Evolutionary conservation across 768 basidiomycete genomes (phyloP).

Genomic region (Agaricus bisporus): DNA sequence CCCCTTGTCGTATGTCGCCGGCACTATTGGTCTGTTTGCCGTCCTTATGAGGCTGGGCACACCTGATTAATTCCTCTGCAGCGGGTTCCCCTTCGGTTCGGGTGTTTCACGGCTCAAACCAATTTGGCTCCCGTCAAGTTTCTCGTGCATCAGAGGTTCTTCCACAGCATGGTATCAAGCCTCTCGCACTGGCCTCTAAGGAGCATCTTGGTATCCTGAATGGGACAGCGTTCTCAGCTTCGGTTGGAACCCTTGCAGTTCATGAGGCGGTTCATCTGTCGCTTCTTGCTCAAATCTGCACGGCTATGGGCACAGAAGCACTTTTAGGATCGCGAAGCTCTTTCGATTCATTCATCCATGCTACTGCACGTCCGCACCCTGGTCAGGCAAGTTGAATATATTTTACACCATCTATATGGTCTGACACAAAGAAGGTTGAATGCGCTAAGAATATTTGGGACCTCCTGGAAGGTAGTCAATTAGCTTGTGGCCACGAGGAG

Average conservation of each 20-base stretch:
- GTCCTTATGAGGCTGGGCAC: not conserved
- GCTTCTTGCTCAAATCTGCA: slow-evolving; percentile 62
- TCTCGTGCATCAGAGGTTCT: slow-evolving; percentile 47
- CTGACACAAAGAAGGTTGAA: slow-evolving; percentile 39
- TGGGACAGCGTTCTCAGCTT: slow-evolving; percentile 72
- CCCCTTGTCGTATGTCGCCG: slow-evolving; percentile 59
- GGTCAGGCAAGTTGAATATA: slow-evolving; percentile 45
- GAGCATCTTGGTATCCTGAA: slow-evolving; percentile 69
- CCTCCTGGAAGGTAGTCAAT: slow-evolving; percentile 53
- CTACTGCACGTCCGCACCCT: slow-evolving; percentile 67
- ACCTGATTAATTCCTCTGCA: slow-evolving; percentile 8
- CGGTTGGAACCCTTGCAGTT: slow-evolving; percentile 65
- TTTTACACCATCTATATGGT: not conserved
- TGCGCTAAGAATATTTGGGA: slow-evolving; percentile 56
- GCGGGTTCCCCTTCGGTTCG: slow-evolving; percentile 58
- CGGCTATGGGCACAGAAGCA: slow-evolving; percentile 77
- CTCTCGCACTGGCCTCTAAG: slow-evolving; percentile 56
- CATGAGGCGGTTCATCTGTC: slow-evolving; percentile 62
- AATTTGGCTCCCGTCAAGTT: slow-evolving; percentile 44
- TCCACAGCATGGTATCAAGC: slow-evolving; percentile 45
- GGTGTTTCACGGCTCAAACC: slow-evolving; percentile 50
- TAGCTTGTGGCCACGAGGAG: slow-evolving; percentile 55
- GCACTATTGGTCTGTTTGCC: slow-evolving; percentile 44
- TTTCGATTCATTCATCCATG: slow-evolving; percentile 69
- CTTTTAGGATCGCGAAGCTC: slow-evolving; percentile 60